These are phyloP conservation scores for Pisolithus microcarpus DNA, from an alignment of 768 basidiomycete species.

Conservation along the genomic window DNA sequence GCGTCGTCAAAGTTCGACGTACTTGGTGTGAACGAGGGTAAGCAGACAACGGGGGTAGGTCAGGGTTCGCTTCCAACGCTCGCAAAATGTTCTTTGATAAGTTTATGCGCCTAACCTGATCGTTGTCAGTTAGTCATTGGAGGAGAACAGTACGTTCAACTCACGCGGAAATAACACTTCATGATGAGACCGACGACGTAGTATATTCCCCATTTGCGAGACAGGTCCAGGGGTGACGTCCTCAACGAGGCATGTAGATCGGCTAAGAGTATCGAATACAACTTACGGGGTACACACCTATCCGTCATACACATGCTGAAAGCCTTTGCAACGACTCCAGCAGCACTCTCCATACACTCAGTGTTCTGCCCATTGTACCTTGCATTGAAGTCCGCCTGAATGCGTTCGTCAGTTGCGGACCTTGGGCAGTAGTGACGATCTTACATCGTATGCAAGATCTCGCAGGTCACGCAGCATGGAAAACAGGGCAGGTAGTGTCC, in stretches of 20 bases:
- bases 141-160: slow-evolving; percentile 21
- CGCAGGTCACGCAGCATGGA: slow-evolving; percentile 74
- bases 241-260: slow-evolving; percentile 26
- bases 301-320: slow-evolving; percentile 89
- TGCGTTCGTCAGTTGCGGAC: neutral
- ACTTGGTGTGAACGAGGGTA: slow-evolving; percentile 89
- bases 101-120: slow-evolving; percentile 83
- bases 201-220: slow-evolving; percentile 88
- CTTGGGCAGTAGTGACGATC: slow-evolving; percentile 6
- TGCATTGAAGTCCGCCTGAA: slow-evolving; percentile 57
- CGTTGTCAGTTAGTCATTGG: neutral
- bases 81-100: slow-evolving; percentile 88
- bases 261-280: neutral
- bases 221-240: slow-evolving; percentile 61
- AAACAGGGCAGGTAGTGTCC: slow-evolving; percentile 81
- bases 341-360: slow-evolving; percentile 80
- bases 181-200: slow-evolving; percentile 85
- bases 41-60: slow-evolving; percentile 67
- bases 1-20: slow-evolving; percentile 14
- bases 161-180: slow-evolving; percentile 90
- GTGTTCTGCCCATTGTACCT: slow-evolving; percentile 48
- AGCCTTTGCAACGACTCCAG: slow-evolving; percentile 79
- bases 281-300: slow-evolving; percentile 33
- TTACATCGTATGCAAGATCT: slow-evolving; percentile 79
- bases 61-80: slow-evolving; percentile 77